These are phyloP conservation scores for Euphorbia pulcherrima DNA, from an alignment of 345 rosid species.

Conservation along the genomic window DNA sequence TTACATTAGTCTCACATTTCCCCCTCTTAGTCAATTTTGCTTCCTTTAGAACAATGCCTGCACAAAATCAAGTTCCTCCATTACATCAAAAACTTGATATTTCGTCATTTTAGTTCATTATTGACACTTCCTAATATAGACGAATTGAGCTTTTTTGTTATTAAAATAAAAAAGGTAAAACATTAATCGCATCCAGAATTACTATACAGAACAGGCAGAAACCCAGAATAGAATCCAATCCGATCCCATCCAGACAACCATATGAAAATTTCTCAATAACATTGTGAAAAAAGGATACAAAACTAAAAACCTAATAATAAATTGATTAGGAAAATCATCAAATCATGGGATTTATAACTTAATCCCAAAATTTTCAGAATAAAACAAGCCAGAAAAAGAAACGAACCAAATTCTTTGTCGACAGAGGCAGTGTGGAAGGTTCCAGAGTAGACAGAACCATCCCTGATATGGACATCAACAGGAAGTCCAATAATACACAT, in stretches of 20 bases:
- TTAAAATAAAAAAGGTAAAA: neutral
- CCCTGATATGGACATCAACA: constrained; percentile 74
- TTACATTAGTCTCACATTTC: constrained; percentile 55
- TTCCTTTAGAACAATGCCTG: constrained; percentile 79
- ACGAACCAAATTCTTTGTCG: constrained; percentile 52
- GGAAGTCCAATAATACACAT: constrained; percentile 68
- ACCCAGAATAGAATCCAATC: constrained; percentile 24
- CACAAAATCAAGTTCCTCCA: constrained; percentile 13
- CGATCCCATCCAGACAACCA: constrained; percentile 14
- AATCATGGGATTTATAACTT: constrained; percentile 2
- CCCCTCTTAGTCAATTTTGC: constrained; percentile 75
- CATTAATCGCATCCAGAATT: neutral
- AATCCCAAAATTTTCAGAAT: neutral
- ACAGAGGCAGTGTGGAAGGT: constrained; percentile 72
- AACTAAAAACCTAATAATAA: constrained; percentile 19
- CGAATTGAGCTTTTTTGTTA: neutral
- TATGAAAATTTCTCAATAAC: constrained; percentile 8
- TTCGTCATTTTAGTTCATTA: neutral
- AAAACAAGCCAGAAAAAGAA: neutral
- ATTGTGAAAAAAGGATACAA: constrained; percentile 7
- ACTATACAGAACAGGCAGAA: neutral
- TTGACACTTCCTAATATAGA: neutral
- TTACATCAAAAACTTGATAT: neutral
- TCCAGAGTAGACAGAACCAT: constrained; percentile 80
- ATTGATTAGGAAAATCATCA: constrained; percentile 2